Conservation (phyloP, 2,329 filamentous ascomycete species). For the Aureobasidium leucospermi region DNA sequence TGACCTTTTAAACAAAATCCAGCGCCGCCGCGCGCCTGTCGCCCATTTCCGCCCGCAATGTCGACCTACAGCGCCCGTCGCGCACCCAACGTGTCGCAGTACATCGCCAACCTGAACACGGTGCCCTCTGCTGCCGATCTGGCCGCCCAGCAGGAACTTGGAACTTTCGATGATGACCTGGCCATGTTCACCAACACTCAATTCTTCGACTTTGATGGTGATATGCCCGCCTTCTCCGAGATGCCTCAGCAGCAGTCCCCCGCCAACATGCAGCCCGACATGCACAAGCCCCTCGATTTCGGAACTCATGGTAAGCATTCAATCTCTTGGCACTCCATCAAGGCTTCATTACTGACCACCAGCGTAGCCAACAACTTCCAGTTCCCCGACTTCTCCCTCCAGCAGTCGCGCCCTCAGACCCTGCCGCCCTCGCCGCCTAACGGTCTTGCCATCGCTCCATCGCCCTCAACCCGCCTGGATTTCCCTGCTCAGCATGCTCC, state of each 20-base stretch:
- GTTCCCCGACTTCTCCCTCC: slow-evolving; percentile 36
- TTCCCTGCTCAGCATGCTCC: slow-evolving; percentile 18
- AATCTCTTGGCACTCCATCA: slow-evolving; percentile 25
- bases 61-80: slow-evolving; percentile 68
- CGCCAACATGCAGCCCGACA: slow-evolving; percentile 10
- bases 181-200: slow-evolving; percentile 50
- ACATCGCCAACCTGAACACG: slow-evolving; percentile 77
- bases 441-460: slow-evolving; percentile 17
- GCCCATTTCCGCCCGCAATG: slow-evolving; percentile 41
- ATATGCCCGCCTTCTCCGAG: slow-evolving; percentile 12
- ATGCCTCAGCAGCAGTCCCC: slow-evolving; percentile 9
- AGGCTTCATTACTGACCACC: background rate
- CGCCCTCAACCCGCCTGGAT: slow-evolving; percentile 1
- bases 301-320: slow-evolving; percentile 16
- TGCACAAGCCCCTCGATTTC: slow-evolving; percentile 13
- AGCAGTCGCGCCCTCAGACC: slow-evolving; percentile 17
- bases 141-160: slow-evolving; percentile 49
- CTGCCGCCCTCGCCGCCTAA: slow-evolving; percentile 22
- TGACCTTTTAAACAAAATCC: background rate
- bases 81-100: slow-evolving; percentile 81
- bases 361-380: slow-evolving; percentile 33
- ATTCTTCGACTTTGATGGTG: slow-evolving; percentile 59
- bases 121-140: slow-evolving; percentile 57
- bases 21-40: slow-evolving; percentile 9
- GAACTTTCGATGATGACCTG: slow-evolving; percentile 39